phyloP scores from a whole-genome alignment of 2,329 filamentous ascomycete species.

The Metarhizium robertsii region DNA sequence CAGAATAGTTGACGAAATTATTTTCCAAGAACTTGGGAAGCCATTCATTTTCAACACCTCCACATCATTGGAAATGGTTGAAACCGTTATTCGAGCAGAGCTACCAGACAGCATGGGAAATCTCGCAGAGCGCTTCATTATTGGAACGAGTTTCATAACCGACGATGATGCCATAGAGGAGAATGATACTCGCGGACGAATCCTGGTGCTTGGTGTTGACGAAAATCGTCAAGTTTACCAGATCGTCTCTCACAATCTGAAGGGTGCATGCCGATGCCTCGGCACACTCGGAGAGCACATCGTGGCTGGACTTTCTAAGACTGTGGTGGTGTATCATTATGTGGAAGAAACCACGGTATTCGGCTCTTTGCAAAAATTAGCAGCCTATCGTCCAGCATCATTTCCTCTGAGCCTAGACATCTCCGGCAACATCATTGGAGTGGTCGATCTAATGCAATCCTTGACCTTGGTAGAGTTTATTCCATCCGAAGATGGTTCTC shows the following conservation, averaged over 20 bases:
- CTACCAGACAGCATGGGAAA: slow-evolving; percentile 50
- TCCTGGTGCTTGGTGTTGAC: slow-evolving; percentile 77
- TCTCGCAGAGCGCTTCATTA: slow-evolving; percentile 69
- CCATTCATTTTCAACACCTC: slow-evolving; percentile 50
- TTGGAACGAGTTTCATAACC: slow-evolving; percentile 73
- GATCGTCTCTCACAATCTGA: slow-evolving; percentile 59
- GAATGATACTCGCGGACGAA: slow-evolving; percentile 54
- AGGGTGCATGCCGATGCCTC: slow-evolving; percentile 72
- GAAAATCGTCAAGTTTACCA: slow-evolving; percentile 63
- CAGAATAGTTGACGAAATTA: slow-evolving; percentile 80
- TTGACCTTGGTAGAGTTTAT: slow-evolving; percentile 68
- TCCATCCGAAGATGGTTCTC: slow-evolving; percentile 43
- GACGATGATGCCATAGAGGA: slow-evolving; percentile 44
- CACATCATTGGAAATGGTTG: slow-evolving; percentile 60
- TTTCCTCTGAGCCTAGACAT: slow-evolving; percentile 76
- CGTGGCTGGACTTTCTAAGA: slow-evolving; percentile 83
- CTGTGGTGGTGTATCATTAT: slow-evolving; percentile 54
- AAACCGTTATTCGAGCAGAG: slow-evolving; percentile 71
- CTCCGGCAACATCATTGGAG: slow-evolving; percentile 64
- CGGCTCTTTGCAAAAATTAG: slow-evolving; percentile 57
- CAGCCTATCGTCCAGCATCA: slow-evolving; percentile 72
- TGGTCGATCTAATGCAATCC: slow-evolving; percentile 92
- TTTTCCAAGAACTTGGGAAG: slow-evolving; percentile 68
- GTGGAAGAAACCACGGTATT: slow-evolving; percentile 44
- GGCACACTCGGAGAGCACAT: slow-evolving; percentile 67